A percentile compares a stretch with the other conserved stretches of the same genome.
Evolutionary conservation across 352 stramenopile genomes (phyloP).

Genomic region (Globisporangium lucens): DNA sequence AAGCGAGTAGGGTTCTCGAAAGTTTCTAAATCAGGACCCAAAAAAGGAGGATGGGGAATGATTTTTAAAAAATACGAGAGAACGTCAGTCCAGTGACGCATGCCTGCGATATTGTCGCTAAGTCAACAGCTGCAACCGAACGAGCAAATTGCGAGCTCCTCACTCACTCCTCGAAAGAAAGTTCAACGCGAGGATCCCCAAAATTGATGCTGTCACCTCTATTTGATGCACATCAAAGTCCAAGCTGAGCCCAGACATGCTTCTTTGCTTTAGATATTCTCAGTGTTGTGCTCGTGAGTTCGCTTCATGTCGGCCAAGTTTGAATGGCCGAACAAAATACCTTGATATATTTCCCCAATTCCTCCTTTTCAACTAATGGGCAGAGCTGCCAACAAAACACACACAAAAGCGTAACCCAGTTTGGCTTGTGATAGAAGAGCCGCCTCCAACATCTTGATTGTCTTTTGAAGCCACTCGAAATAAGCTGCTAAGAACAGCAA

Average conservation of each 20-base stretch:
- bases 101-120: not conserved
- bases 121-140: constrained; percentile 6
- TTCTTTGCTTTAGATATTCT: not conserved
- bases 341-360: not conserved
- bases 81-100: not conserved
- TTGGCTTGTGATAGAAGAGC: too few species aligned
- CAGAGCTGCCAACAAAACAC: not conserved
- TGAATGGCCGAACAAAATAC: too few species aligned
- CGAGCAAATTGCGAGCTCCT: not conserved
- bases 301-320: too few species aligned
- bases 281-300: too few species aligned
- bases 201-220: not conserved
- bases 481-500: not conserved
- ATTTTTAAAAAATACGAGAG: not conserved
- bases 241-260: not conserved
- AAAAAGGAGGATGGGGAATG: not conserved
- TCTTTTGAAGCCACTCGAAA: not conserved
- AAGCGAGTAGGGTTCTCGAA: not conserved
- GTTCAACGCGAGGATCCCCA: not conserved
- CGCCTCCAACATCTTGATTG: too few species aligned
- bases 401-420: too few species aligned
- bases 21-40: constrained; percentile 1
- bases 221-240: not conserved
- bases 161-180: not conserved
- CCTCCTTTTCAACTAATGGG: not conserved